These are phyloP conservation scores for Dipteronia dyeriana DNA, from an alignment of 345 rosid genomes.

Conservation along the genomic window DNA sequence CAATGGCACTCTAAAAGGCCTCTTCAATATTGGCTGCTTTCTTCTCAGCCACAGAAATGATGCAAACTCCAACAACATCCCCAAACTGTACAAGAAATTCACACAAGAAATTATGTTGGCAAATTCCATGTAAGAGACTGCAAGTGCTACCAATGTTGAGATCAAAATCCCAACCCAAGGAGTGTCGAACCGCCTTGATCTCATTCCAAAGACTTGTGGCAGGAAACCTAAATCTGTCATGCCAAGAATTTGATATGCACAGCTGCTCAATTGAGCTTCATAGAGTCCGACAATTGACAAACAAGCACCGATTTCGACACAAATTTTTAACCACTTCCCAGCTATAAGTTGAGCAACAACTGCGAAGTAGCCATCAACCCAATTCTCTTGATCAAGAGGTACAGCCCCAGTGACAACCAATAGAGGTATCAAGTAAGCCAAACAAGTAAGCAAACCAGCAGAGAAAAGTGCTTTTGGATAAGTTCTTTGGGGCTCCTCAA, in stretches of 20 bases:
- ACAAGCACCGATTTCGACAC: constrained; percentile 64
- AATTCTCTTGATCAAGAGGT: constrained; percentile 39
- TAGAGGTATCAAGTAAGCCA: constrained; percentile 76
- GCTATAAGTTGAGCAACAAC: constrained; percentile 56
- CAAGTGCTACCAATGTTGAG: constrained; percentile 28
- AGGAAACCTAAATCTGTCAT: constrained; percentile 74
- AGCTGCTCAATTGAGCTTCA: constrained; percentile 67
- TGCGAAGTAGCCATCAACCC: constrained; percentile 72
- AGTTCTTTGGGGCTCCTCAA: constrained; percentile 64
- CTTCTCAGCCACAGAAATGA: constrained; percentile 48
- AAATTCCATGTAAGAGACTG: constrained; percentile 36
- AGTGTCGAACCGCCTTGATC: constrained; percentile 51
- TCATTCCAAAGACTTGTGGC: constrained; percentile 46
- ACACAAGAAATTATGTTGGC: constrained; percentile 38
- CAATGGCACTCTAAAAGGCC: constrained; percentile 47
- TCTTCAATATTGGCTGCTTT: constrained; percentile 32
- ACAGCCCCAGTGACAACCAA: constrained; percentile 68
- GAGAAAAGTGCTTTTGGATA: constrained; percentile 64
- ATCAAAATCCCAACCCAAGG: constrained; percentile 49
- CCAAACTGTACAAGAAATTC: constrained; percentile 48
- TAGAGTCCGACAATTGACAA: constrained; percentile 49
- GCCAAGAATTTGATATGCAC: constrained; percentile 68
- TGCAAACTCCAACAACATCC: constrained; percentile 53
- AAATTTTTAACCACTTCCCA: constrained; percentile 66
- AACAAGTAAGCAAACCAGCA: constrained; percentile 77